Evolutionary conservation across 2,329 filamentous ascomycete species (phyloP).

Genomic region (Sporothrix phasma): DNA sequence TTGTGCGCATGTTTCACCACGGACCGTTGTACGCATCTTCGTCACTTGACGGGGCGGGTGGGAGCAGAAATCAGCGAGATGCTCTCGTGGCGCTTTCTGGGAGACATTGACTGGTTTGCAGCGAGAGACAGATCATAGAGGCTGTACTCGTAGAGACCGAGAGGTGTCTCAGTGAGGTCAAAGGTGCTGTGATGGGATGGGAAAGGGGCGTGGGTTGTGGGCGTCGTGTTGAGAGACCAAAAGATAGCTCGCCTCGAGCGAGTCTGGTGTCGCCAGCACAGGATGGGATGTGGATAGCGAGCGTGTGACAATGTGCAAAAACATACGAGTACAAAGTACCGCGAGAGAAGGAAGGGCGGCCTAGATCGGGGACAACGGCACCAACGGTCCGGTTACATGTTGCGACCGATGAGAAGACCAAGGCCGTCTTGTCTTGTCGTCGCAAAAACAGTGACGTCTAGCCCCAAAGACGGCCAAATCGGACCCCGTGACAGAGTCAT

Average conservation of each 20-base stretch:
- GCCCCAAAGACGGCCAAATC: background rate
- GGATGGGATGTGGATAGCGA: background rate
- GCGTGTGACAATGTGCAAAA: too few relatives aligned
- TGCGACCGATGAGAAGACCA: too few relatives aligned
- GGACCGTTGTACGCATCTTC: background rate
- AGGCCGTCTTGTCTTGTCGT: too few relatives aligned
- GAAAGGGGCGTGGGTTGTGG: background rate
- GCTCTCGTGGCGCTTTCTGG: too few relatives aligned
- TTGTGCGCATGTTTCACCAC: background rate
- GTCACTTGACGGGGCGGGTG: background rate
- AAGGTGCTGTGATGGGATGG: background rate
- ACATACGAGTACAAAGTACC: too few relatives aligned
- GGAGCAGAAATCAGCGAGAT: background rate
- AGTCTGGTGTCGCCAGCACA: background rate
- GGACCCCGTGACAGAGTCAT: background rate
- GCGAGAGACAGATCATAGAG: too few relatives aligned
- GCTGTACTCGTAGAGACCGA: too few relatives aligned
- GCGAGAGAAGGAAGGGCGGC: too few relatives aligned
- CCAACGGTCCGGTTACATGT: too few relatives aligned
- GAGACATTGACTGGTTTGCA: too few relatives aligned
- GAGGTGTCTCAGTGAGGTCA: too few relatives aligned
- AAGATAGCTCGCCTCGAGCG: background rate
- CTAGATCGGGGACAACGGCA: too few relatives aligned
- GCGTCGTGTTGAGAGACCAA: background rate
- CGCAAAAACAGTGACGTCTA: background rate